Conservation (phyloP, 2,329 filamentous ascomycete species). For the Penicillium griseofulvum region DNA sequence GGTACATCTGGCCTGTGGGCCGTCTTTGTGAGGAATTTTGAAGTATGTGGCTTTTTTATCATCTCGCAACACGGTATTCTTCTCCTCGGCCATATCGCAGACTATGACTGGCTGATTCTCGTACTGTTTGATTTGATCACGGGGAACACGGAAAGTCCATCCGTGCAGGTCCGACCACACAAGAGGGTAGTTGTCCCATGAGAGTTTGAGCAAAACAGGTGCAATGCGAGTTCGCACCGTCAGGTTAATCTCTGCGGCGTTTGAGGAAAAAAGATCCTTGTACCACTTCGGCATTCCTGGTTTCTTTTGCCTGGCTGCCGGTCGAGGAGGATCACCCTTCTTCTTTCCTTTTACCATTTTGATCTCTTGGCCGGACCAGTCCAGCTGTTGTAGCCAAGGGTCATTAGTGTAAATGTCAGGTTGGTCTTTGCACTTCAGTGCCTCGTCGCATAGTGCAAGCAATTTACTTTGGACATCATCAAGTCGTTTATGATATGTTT, state of each 20-base stretch:
- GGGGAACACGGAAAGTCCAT: slow-evolving; percentile 82
- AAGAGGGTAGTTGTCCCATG: slow-evolving; percentile 86
- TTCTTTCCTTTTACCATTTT: slow-evolving; percentile 90
- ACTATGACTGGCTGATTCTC: slow-evolving; percentile 66
- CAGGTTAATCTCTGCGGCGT: slow-evolving; percentile 64
- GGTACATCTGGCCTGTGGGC: slow-evolving; percentile 76
- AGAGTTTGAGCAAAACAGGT: slow-evolving; percentile 75
- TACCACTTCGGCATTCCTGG: slow-evolving; percentile 97
- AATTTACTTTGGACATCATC: slow-evolving; percentile 76
- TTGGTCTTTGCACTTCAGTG: slow-evolving; percentile 69
- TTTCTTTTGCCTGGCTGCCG: slow-evolving; percentile 81
- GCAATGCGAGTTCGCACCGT: slow-evolving; percentile 86
- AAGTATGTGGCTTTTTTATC: slow-evolving; percentile 71
- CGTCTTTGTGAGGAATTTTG: slow-evolving; percentile 95
- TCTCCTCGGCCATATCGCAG: slow-evolving; percentile 75
- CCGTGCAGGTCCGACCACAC: slow-evolving; percentile 92
- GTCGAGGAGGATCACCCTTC: slow-evolving; percentile 75
- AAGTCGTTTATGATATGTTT: slow-evolving; percentile 74
- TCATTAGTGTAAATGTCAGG: slow-evolving; percentile 70
- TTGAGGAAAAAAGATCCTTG: slow-evolving; percentile 78
- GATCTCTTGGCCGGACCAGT: slow-evolving; percentile 92
- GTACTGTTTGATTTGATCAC: slow-evolving; percentile 63
- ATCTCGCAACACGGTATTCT: slow-evolving; percentile 62
- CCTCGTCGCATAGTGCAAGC: slow-evolving; percentile 69
- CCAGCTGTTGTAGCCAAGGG: slow-evolving; percentile 87